These are phyloP conservation scores for Geotrichum australiense DNA, from an alignment of 1,139 yeast species.

Conservation along the genomic window DNA sequence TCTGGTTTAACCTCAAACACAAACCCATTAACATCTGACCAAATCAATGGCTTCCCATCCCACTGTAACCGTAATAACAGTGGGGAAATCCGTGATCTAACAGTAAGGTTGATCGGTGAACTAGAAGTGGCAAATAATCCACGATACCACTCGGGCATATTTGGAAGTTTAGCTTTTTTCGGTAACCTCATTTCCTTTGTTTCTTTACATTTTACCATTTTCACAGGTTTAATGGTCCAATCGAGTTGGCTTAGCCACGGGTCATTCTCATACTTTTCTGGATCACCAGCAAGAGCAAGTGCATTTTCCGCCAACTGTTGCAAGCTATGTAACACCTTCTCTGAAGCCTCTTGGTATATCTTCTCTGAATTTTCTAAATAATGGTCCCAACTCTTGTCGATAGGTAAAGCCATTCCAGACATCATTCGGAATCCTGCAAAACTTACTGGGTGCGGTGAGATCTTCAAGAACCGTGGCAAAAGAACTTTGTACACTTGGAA, in stretches of 20 bases:
- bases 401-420: slow-evolving; percentile 74
- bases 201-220: slow-evolving; percentile 63
- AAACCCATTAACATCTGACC: slow-evolving; percentile 85
- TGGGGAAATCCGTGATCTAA: slow-evolving; percentile 72
- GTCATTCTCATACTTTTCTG: slow-evolving; percentile 41
- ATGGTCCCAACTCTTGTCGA: slow-evolving; percentile 63
- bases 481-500: slow-evolving; percentile 60
- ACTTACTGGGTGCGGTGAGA: slow-evolving; percentile 91
- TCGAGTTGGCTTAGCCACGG: slow-evolving; percentile 90
- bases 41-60: slow-evolving; percentile 76
- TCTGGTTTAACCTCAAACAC: slow-evolving; percentile 56
- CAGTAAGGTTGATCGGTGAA: slow-evolving; percentile 50
- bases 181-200: slow-evolving; percentile 34
- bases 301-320: slow-evolving; percentile 55
- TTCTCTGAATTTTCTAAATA: slow-evolving; percentile 66
- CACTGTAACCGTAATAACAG: slow-evolving; percentile 68
- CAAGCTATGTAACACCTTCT: slow-evolving; percentile 53
- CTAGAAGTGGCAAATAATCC: slow-evolving; percentile 51
- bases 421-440: slow-evolving; percentile 79
- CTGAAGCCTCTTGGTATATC: slow-evolving; percentile 53
- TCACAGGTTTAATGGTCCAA: slow-evolving; percentile 65
- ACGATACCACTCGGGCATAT: slow-evolving; percentile 92
- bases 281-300: slow-evolving; percentile 37
- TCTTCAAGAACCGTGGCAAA: slow-evolving; percentile 57
- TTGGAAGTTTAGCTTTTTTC: slow-evolving; percentile 76